phyloP scores from a whole-genome alignment of 805 yeast genomes.

The Kodamaea nitidulidarum region DNA sequence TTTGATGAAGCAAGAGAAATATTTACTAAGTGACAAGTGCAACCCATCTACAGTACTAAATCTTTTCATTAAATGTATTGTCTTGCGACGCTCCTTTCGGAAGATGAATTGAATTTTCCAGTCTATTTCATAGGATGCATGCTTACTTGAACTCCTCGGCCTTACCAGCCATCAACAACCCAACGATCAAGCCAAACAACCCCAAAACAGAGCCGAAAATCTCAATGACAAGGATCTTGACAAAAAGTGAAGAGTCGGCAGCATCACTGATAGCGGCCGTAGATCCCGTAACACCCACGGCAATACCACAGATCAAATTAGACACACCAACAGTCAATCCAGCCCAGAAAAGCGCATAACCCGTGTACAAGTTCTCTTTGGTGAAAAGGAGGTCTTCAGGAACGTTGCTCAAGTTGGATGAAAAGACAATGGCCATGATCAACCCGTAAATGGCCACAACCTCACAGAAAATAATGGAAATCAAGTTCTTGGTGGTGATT shows the following conservation, averaged over 20 bases:
- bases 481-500: constrained; percentile 94
- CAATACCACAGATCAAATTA: constrained; percentile 92
- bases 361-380: constrained; percentile 88
- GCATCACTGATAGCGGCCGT: constrained; percentile 99
- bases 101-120: not conserved
- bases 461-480: constrained; percentile 96
- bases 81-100: not conserved
- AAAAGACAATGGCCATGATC: constrained; percentile 95
- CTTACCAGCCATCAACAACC: constrained; percentile 93
- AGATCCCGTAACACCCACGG: constrained; percentile 96
- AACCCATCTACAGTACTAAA: not conserved
- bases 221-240: constrained; percentile 93
- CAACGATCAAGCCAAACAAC: constrained; percentile 92
- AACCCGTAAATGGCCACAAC: constrained; percentile 98
- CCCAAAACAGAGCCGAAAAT: constrained; percentile 97
- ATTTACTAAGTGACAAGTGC: too few species aligned
- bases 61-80: constrained; percentile 3
- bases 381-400: constrained; percentile 62
- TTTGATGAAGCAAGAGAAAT: too few species aligned
- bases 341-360: constrained; percentile 96
- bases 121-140: constrained; percentile 3
- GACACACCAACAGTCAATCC: constrained; percentile 93
- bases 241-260: constrained; percentile 91
- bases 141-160: constrained; percentile 76
- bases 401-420: constrained; percentile 76